These are phyloP conservation scores for Yarrowia galli DNA, from an alignment of 1,139 yeast genomes.

Conservation along the genomic window DNA sequence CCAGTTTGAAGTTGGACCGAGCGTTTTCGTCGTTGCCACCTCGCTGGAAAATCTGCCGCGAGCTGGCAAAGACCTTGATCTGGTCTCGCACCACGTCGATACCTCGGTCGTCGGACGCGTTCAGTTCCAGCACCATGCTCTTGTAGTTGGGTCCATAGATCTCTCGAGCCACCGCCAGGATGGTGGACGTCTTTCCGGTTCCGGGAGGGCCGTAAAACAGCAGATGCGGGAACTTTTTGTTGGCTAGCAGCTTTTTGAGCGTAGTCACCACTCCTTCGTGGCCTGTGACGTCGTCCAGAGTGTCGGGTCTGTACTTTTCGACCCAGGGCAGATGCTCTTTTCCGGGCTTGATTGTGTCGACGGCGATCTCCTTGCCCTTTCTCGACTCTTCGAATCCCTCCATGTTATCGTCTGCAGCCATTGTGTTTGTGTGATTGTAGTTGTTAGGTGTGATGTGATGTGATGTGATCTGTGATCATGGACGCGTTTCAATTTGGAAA, in stretches of 20 bases:
- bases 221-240: slow-evolving; percentile 85
- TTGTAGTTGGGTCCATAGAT: slow-evolving; percentile 86
- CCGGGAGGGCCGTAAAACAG: slow-evolving; percentile 98
- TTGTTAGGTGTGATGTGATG: not conserved
- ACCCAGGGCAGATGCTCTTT: slow-evolving; percentile 57
- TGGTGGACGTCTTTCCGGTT: slow-evolving; percentile 95
- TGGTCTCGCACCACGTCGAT: slow-evolving; percentile 86
- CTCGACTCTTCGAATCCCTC: slow-evolving; percentile 8
- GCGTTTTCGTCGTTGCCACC: slow-evolving; percentile 14
- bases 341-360: slow-evolving; percentile 27
- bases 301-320: slow-evolving; percentile 90
- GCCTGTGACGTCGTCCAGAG: slow-evolving; percentile 87
- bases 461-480: not conserved
- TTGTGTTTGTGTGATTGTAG: slow-evolving; percentile 4
- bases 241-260: slow-evolving; percentile 81
- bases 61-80: slow-evolving; percentile 83
- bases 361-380: slow-evolving; percentile 35
- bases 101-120: slow-evolving; percentile 87
- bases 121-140: slow-evolving; percentile 90
- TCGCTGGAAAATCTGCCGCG: slow-evolving; percentile 79
- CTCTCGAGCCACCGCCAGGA: slow-evolving; percentile 87
- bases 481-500: slow-evolving; percentile 23
- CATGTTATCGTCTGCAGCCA: not conserved
- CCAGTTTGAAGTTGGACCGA: slow-evolving; percentile 76
- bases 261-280: slow-evolving; percentile 85